These are phyloP conservation scores for Parastagonospora avenae DNA, from an alignment of 2,329 filamentous ascomycete species.

Conservation along the genomic window DNA sequence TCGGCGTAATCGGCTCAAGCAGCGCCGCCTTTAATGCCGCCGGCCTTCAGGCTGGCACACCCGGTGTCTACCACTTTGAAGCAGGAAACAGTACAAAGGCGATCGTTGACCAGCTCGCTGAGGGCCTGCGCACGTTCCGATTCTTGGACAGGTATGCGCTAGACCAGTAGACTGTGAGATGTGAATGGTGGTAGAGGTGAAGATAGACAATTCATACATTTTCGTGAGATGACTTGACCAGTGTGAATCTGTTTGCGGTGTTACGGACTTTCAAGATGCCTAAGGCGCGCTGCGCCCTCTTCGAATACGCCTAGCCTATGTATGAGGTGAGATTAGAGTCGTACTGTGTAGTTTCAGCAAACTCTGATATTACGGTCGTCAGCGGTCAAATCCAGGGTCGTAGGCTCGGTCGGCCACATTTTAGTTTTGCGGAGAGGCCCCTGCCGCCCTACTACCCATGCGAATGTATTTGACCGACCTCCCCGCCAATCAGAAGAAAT, in stretches of 20 bases:
- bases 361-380: background rate
- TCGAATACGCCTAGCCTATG: no score
- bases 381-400: no score
- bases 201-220: background rate
- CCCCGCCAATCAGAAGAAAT: slow-evolving; percentile 3
- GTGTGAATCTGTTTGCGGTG: no score
- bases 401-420: background rate
- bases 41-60: slow-evolving; percentile 51
- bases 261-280: no score
- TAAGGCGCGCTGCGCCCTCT: no score
- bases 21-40: slow-evolving; percentile 49
- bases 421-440: background rate
- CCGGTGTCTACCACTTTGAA: slow-evolving; percentile 43
- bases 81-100: slow-evolving; percentile 11
- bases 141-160: slow-evolving; percentile 68
- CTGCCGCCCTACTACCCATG: background rate
- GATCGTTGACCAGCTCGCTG: slow-evolving; percentile 34
- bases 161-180: slow-evolving; percentile 47
- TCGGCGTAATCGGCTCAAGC: slow-evolving; percentile 62
- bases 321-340: background rate
- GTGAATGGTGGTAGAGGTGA: background rate
- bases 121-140: slow-evolving; percentile 67
- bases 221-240: no score
- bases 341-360: background rate
- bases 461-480: background rate